A percentile compares a stretch with the other conserved stretches of the same genome.
These are phyloP conservation scores for Camelina hispida DNA, from an alignment of 345 rosid species.

Conservation along the genomic window DNA sequence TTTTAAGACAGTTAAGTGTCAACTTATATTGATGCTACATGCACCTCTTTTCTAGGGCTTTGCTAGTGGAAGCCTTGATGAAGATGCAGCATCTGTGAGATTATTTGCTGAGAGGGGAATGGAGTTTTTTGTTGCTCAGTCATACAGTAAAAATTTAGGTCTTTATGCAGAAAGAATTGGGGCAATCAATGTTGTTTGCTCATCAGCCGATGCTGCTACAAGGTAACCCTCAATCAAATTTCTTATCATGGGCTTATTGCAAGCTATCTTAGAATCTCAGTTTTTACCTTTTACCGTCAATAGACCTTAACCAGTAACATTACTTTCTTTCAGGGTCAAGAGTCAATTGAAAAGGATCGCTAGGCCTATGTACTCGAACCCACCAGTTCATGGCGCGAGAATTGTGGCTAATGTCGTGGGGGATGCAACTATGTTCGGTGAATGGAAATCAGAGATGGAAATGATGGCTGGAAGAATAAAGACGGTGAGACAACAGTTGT, in stretches of 20 bases:
- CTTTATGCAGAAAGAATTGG: conserved; percentile 94
- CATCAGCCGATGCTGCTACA: conserved; percentile 80
- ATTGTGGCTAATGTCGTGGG: conserved; percentile 90
- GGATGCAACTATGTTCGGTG: conserved; percentile 74
- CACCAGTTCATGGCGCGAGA: conserved; percentile 95
- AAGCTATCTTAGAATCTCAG: not conserved
- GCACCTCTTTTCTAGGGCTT: conserved; percentile 64
- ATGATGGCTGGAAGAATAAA: conserved; percentile 98
- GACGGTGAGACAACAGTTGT: conserved; percentile 76
- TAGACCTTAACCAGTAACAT: conserved; percentile 54
- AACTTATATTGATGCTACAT: conserved; percentile 5
- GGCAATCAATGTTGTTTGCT: conserved; percentile 87
- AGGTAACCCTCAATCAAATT: conserved; percentile 50
- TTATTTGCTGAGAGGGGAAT: conserved; percentile 79
- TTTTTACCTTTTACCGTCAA: not conserved
- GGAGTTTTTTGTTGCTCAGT: conserved; percentile 95
- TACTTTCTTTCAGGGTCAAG: conserved; percentile 79
- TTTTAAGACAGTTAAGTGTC: not conserved
- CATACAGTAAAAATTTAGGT: conserved; percentile 94
- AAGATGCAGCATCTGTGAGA: conserved; percentile 91
- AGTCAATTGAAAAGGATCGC: conserved; percentile 97
- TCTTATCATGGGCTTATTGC: not conserved
- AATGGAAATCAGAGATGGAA: conserved; percentile 98
- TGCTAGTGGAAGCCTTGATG: conserved; percentile 98
- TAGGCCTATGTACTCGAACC: conserved; percentile 97